Base-by-base conservation (phyloP, 331 rosid species). In the Cucumis variabilis region DNA sequence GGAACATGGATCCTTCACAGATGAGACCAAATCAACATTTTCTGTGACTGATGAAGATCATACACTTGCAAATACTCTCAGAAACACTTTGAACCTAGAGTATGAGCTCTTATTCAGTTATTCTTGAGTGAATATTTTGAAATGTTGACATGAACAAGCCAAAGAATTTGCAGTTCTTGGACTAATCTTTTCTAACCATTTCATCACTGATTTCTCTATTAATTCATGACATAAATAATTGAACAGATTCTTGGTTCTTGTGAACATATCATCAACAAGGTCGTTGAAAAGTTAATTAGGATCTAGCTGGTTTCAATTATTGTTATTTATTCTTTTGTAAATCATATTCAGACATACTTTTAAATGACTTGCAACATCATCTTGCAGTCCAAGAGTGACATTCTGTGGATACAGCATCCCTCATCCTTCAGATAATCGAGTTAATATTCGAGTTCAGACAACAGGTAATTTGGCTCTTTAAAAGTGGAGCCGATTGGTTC, bases 361-460 rank as follows among this genome's bases (percentile, higher is more conserved):
- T 33, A 33, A 90, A 85, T 30, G 33, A 37, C 5, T n/a, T 53
- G 5, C 82, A 1, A 87, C 90, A 69, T 90, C 80, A 16, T 87
- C 76, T 90, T 93, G 93, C 95, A 93, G 96, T 87, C 98, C 96
- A 74, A 90, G 98, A 88, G 92, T 91, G 73, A 75, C 92, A 84
- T 95, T 94, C 82, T 87, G 91, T 69, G 99, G 98, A 17, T 93
- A 95, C 89, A 96, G 93, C 96, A 96, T 94, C 88, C 98, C 99
- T 82, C 98, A 96, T 91, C 99, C 95, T 65, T 96, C 96, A 44
- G 98, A 96, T 14, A 95, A 93, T 77, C 92, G 90, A 51, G 98
- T 95, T 87, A 96, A 96, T 85, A 89, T 95, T 79, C 91, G 98
- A 90, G 92, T 95, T 82, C 97, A 95, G 84, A 93, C 98, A 51